Percentiles rank a stretch among this genome's conserved stretches.
These are phyloP conservation scores for Elsinoe australis DNA, from an alignment of 2,329 filamentous ascomycete genomes.

Conservation along the genomic window DNA sequence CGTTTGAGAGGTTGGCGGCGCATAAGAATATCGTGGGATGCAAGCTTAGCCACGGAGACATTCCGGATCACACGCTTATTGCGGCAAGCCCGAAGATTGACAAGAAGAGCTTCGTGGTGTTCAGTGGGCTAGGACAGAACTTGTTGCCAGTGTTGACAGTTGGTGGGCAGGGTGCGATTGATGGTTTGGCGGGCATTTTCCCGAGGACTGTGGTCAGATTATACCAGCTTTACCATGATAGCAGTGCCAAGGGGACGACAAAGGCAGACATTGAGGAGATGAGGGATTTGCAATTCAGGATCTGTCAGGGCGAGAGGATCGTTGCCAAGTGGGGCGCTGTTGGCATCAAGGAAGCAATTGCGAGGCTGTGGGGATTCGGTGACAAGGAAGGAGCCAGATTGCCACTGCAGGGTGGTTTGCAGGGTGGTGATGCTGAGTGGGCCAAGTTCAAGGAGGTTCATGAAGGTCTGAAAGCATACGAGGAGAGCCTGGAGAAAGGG, in stretches of 20 bases:
- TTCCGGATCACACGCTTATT: constrained; percentile 57
- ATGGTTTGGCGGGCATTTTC: constrained; percentile 58
- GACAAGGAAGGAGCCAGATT: constrained; percentile 53
- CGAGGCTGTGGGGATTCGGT: constrained; percentile 52
- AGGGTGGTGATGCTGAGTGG: constrained; percentile 52
- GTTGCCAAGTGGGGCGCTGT: constrained; percentile 54
- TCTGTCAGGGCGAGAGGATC: constrained; percentile 55
- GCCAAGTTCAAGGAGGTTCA: constrained; percentile 44
- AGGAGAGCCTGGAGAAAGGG: constrained; percentile 29
- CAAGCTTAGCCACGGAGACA: constrained; percentile 61
- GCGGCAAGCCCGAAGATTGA: constrained; percentile 54
- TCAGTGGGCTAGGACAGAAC: constrained; percentile 59
- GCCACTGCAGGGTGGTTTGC: constrained; percentile 51
- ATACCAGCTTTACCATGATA: constrained; percentile 43
- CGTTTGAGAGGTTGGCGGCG: constrained; percentile 51
- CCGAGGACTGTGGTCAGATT: constrained; percentile 54
- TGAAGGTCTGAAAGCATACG: constrained; percentile 39
- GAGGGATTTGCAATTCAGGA: constrained; percentile 51
- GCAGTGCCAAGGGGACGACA: constrained; percentile 34
- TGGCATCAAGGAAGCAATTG: constrained; percentile 58
- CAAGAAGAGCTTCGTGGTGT: constrained; percentile 51
- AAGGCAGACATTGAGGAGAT: constrained; percentile 43
- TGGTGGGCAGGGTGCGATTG: constrained; percentile 58
- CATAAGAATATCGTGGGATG: constrained; percentile 62
- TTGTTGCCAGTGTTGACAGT: constrained; percentile 55